Conservation (phyloP, 2,329 filamentous ascomycete genomes). For the Aspergillus ochraceoroseus region DNA sequence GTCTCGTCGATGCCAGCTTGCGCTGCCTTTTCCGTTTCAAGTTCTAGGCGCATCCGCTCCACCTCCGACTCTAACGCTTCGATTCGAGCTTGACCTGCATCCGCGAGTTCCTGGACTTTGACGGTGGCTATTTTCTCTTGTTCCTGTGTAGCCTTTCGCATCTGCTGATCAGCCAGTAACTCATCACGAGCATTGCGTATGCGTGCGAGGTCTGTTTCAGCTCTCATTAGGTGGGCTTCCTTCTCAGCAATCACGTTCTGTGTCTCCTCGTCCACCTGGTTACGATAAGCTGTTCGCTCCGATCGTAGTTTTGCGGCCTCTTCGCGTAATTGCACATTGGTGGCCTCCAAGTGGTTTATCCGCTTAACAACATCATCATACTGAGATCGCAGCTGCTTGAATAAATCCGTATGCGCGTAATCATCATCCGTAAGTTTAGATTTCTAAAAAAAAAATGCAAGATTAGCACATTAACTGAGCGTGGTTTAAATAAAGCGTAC, state of each 20-base stretch:
- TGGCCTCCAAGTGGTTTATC: conserved; percentile 85
- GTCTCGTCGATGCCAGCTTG: conserved; percentile 54
- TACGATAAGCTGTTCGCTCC: conserved; percentile 76
- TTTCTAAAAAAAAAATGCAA: conserved; percentile 41
- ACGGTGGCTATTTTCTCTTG: conserved; percentile 65
- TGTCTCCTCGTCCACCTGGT: conserved; percentile 74
- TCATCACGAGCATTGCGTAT: conserved; percentile 83
- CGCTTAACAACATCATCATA: conserved; percentile 90
- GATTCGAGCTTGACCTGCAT: conserved; percentile 75
- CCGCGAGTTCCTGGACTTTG: conserved; percentile 73
- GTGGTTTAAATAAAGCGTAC: neutral
- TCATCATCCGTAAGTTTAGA: conserved; percentile 83
- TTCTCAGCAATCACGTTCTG: conserved; percentile 68
- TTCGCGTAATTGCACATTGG: conserved; percentile 76
- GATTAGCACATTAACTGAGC: neutral
- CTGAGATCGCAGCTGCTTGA: conserved; percentile 84
- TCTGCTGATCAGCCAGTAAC: conserved; percentile 70
- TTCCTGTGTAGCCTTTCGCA: conserved; percentile 73
- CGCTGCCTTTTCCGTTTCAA: conserved; percentile 46
- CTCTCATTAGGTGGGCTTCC: conserved; percentile 72
- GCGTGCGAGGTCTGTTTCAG: conserved; percentile 78
- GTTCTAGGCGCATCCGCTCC: conserved; percentile 59
- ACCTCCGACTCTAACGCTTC: conserved; percentile 76
- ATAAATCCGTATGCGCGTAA: conserved; percentile 85
- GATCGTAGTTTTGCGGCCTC: conserved; percentile 80